Evolutionary conservation across 371 early-diverging fungal species (phyloP), one percentile per base, ranked within the genome.

Genomic region (Capniomyces stellatus): DNA sequence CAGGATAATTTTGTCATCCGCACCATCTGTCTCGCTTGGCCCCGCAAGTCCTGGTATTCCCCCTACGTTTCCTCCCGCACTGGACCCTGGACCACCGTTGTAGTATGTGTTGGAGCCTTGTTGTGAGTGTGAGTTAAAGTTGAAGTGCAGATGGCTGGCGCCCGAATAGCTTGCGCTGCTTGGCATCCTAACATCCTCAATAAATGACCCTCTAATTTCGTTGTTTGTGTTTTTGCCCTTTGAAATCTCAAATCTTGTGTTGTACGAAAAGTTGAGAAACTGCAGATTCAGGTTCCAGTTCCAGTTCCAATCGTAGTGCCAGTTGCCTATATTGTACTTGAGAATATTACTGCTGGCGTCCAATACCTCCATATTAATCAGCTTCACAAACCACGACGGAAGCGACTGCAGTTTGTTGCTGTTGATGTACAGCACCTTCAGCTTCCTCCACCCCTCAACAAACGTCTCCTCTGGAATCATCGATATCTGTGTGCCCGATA

Each of bases 291-390:
- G 57, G 62, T 93, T 93, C 88, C 87, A 91, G 64, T 89, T 89
- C 89, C 90, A 92, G 64, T 93, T 91, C 92, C 92, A 93, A 58
- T 92, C 92, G 61, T 89, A 90, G 0, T 88, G 90, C 89, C 90
- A 91, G 60, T 93, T 93, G 24, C 84, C 75, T 39, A 91, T 85
- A 55, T 93, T 93, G 66, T 91, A 93, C 66, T 87, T 86, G 29
- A 93, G 70, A 29, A 77, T 71, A 57, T 93, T 91, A 64, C 81
- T 79, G 28, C 89, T 87, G 2, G 88, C 83, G 62, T 93, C 94
- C 25, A 93, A 62, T 19, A 82, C 83, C 18, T 73, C 52, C 21
- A 93, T 68, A 25, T 78, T 74, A 29, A 75, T 64, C 4, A 90
- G 68, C 61, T 90, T 89, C 52, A 84, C 82, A 35, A 94, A 75